Percentiles rank a stretch among this genome's conserved stretches.
Evolutionary conservation across 208 protist species (phyloP).

Genomic region (Leptomonas pyrrhocoris): DNA sequence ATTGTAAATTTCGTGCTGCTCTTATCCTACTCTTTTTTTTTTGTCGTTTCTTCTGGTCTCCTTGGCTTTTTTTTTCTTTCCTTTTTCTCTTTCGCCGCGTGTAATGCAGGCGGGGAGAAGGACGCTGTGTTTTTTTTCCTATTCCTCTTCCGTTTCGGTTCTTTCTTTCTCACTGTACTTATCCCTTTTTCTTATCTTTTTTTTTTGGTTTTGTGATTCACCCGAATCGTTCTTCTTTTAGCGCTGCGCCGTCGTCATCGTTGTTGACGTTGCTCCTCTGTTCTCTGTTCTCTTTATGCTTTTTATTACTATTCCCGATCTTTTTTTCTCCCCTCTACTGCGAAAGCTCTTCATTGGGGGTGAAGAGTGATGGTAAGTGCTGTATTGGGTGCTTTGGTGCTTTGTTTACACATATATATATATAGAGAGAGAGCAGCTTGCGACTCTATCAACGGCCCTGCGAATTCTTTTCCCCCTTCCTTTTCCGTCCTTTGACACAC

Average conservation of each 20-base stretch:
- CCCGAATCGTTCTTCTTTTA: background rate
- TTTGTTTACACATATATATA: too few species aligned
- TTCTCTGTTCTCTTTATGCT: conserved; percentile 7
- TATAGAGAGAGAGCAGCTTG: too few species aligned
- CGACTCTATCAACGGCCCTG: too few species aligned
- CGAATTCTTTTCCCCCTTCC: too few species aligned
- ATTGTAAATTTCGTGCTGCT: too few species aligned
- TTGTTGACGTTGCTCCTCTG: too few species aligned
- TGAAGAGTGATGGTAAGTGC: background rate
- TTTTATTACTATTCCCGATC: background rate
- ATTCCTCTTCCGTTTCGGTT: background rate
- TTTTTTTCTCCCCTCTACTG: background rate
- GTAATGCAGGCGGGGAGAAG: too few species aligned
- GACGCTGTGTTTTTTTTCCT: conserved; percentile 15
- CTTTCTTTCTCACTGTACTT: background rate
- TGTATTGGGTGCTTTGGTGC: background rate
- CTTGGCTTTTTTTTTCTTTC: conserved; percentile 6
- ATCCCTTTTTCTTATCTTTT: conserved; percentile 2
- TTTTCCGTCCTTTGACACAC: background rate
- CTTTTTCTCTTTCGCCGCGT: too few species aligned
- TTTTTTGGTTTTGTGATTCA: conserved; percentile 12
- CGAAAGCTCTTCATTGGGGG: background rate
- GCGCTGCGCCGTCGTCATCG: too few species aligned
- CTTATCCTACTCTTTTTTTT: conserved; percentile 8
- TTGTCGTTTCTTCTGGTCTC: background rate